Conservation (phyloP, 495 filamentous ascomycete genomes). For the Bombardia bombarda region DNA sequence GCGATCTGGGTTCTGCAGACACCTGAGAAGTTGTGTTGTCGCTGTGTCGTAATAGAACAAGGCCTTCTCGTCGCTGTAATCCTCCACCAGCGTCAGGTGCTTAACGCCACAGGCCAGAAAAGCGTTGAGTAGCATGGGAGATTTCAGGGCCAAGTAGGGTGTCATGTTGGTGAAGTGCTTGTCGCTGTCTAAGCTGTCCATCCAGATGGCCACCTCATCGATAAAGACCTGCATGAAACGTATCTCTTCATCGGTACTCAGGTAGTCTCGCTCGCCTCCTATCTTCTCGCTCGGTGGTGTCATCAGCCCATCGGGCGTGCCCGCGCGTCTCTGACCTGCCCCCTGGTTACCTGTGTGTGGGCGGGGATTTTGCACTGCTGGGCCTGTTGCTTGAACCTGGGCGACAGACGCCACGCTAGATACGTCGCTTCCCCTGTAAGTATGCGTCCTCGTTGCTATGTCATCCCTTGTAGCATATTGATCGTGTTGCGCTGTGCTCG, state of each 20-base stretch:
- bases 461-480: conserved; percentile 19
- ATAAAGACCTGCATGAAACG: conserved; percentile 85
- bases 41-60: conserved; percentile 76
- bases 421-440: conserved; percentile 21
- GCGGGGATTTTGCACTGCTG: conserved; percentile 3
- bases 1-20: conserved; percentile 71
- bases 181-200: conserved; percentile 81
- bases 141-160: conserved; percentile 70
- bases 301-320: conserved; percentile 34
- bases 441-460: conserved; percentile 9
- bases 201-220: conserved; percentile 86
- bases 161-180: conserved; percentile 85
- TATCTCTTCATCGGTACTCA: conserved; percentile 68
- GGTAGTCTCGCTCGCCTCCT: conserved; percentile 38
- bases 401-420: conserved; percentile 23
- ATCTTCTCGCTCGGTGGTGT: conserved; percentile 42
- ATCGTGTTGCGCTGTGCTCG: conserved; percentile 11
- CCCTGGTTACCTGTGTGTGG: no score
- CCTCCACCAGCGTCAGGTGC: conserved; percentile 65
- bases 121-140: conserved; percentile 88
- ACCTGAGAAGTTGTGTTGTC: conserved; percentile 61
- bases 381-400: background rate
- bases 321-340: conserved; percentile 4
- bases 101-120: conserved; percentile 84
- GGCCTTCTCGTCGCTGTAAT: conserved; percentile 68